Evolutionary conservation across 768 basidiomycete genomes (phyloP), one percentile per base, ranked within the genome.

Genomic region (Suillus bovinus): DNA sequence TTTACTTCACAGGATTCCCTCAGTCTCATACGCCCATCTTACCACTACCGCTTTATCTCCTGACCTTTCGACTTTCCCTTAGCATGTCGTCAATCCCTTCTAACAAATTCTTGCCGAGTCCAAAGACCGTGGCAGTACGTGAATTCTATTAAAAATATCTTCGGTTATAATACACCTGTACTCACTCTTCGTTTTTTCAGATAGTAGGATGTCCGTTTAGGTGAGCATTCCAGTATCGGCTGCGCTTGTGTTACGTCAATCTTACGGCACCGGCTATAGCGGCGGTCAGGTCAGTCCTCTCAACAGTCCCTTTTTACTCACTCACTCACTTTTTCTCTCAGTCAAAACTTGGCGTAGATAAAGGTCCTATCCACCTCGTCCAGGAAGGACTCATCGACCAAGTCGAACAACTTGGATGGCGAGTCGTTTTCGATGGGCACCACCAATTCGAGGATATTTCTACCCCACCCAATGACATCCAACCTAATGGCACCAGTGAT

Each of bases 181-280:
- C 64, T 69, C 58, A 70, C 10, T 54, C 62, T 63, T 34, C 59
- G 41, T 41, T 54, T 10, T 14, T 16, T 41, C 64, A 95, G 90
- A 91, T 99, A 69, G 88, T 99, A 33, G 94, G 93, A 31, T 97
- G 95, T 78, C 96, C 96, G 17, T 97, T 97, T 83, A 94, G 91
- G 94, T 93, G 69, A 73, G 86, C 79, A 17, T 42, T 11, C 27
- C 36, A 8, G 33, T 44, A 16, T 3, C 55, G 22, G 4, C 24
- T 4, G 17, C 10, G 11, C 17, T 63, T 36, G 27, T 13, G 24
- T 58, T 5, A 22, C 49, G 4, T 41, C 7, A 20, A 22, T 10
- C 50, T 67, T 58, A 64, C 63, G 64, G 67, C 9, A 54, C 22
- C 58, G 22, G n/a, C 27, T 44, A 44, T 52, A 74, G 73, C 13